Conservation (phyloP, 495 filamentous ascomycete genomes). For the Glutinoglossum americanum region DNA sequence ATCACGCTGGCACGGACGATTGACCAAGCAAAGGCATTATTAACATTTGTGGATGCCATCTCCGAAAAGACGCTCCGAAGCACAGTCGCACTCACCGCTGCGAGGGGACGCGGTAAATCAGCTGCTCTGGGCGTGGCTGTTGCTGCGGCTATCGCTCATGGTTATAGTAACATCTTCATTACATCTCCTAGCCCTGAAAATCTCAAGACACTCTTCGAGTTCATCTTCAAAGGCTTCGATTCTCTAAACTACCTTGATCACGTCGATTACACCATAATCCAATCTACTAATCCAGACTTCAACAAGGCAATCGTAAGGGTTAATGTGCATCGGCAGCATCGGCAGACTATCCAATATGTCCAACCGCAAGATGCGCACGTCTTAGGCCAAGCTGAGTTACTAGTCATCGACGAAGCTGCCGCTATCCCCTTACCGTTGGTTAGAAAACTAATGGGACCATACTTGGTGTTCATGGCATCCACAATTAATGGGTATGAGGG, state of each 20-base stretch:
- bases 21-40: conserved; percentile 84
- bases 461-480: conserved; percentile 97
- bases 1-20: conserved; percentile 70
- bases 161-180: conserved; percentile 98
- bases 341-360: conserved; percentile 97
- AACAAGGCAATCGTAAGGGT: conserved; percentile 97
- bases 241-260: conserved; percentile 83
- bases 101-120: conserved; percentile 90
- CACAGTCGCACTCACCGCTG: conserved; percentile 85
- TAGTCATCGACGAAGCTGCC: conserved; percentile 96
- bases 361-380: conserved; percentile 89
- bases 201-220: conserved; percentile 94
- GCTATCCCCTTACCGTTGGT: conserved; percentile 89
- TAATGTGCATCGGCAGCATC: conserved; percentile 84
- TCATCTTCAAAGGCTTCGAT: conserved; percentile 97
- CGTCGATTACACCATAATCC: conserved; percentile 91
- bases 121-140: conserved; percentile 87
- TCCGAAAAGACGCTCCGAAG: conserved; percentile 85
- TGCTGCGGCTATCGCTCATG: conserved; percentile 81
- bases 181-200: conserved; percentile 97
- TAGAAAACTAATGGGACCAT: conserved; percentile 88
- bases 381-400: conserved; percentile 80
- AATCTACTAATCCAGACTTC: conserved; percentile 95
- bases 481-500: conserved; percentile 99
- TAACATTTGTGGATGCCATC: conserved; percentile 93